Base-by-base conservation (phyloP, 768 basidiomycete species). In the Agrocybe chaxingu region DNA sequence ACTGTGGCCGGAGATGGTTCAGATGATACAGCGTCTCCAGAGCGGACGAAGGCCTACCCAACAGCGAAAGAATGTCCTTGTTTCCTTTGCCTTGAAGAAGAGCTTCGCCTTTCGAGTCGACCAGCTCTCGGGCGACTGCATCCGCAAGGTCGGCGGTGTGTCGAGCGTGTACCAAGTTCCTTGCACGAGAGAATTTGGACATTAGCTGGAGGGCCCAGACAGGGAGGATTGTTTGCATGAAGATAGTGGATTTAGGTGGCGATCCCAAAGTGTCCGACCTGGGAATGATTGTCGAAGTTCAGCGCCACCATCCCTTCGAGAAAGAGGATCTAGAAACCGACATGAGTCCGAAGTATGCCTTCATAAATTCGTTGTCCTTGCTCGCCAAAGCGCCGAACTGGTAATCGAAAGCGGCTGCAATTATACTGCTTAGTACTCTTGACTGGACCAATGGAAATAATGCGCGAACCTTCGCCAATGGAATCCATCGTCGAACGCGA, bases 61-160 rank as follows among this genome's bases (percentile, higher is more conserved):
- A 66, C n/a, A 82, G 66, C 48, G 79, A 80, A 54, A 84, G 65
- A 19, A 82, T 70, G 58, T 84, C 82, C 42, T 75, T 76, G 45
- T 69, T 74, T 16, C 71, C 70, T 56, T 74, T 79, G 2, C 78
- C 80, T 37, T 72, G 67, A 4, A 70, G 55, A n/a, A 78, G 65
- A 7, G 74, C 77, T 38, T 75, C 72, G 3, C 73, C 63, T 60
- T 82, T 81, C 13, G 70, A 70, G 12, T 73, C 66, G 9, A 82
- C 69, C 7, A 83, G 65, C 48, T 73, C 64, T 45, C 71, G 66
- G 0, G 80, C 74, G 11, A 82, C 69, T 30, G 64, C 70, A 50
- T 75, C 70, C 6, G 76, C 76, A 18, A 77, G 53, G 16, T 65
- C 59, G 9, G 72, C 74, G 0, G 76, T 77, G 48, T 74, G 66